phyloP scores from a whole-genome alignment of 805 yeast genomes.

The Candida alai region DNA sequence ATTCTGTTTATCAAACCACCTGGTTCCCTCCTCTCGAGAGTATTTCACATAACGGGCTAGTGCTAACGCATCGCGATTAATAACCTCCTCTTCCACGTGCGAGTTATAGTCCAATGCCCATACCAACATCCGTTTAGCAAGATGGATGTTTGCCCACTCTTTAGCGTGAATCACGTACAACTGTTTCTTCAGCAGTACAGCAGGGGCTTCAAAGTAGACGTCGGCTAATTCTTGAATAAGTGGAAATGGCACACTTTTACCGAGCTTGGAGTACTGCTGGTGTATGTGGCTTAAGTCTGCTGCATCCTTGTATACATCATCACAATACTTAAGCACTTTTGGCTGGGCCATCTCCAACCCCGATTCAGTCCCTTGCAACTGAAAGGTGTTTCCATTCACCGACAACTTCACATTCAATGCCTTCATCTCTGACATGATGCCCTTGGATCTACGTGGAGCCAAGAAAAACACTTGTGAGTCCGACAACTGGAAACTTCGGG shows the following conservation, averaged over 20 bases:
- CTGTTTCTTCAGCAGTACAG: no score
- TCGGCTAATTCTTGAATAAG: constrained; percentile 20
- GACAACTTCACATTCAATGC: neutral
- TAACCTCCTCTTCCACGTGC: constrained; percentile 18
- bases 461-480: constrained; percentile 1
- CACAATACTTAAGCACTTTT: neutral
- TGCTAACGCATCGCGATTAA: no score
- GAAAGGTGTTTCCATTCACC: neutral
- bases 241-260: neutral
- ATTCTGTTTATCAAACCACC: constrained; percentile 23
- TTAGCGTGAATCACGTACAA: constrained; percentile 6
- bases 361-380: neutral
- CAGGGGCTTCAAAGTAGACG: constrained; percentile 6
- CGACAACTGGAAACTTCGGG: neutral
- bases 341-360: neutral
- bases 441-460: constrained; percentile 2
- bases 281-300: constrained; percentile 24
- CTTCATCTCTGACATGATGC: neutral
- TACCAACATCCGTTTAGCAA: constrained; percentile 32
- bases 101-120: constrained; percentile 36
- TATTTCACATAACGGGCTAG: no score
- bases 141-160: constrained; percentile 33
- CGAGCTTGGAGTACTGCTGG: neutral
- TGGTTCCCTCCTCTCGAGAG: no score
- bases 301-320: constrained; percentile 21